Conservation (phyloP, 768 basidiomycete species). For the Agaricus bisporus region DNA sequence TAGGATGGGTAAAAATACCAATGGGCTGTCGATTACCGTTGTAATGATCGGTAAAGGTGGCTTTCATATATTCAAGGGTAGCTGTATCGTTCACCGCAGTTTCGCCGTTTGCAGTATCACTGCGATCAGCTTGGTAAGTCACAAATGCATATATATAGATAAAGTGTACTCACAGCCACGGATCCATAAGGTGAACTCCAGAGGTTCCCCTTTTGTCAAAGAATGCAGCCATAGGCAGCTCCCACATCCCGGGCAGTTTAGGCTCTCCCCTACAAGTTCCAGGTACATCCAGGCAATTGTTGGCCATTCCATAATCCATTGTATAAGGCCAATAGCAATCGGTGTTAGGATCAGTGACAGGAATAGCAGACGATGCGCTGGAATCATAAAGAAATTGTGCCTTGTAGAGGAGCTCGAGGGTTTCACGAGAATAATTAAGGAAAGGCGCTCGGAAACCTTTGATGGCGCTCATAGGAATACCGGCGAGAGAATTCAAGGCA, state of each 20-base stretch:
- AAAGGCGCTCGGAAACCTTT: conserved; percentile 74
- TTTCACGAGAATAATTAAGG: conserved; percentile 60
- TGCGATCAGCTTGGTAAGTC: conserved; percentile 13
- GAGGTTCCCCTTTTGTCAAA: conserved; percentile 53
- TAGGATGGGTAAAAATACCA: conserved; percentile 78
- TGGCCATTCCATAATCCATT: conserved; percentile 73
- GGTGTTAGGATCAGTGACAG: conserved; percentile 58
- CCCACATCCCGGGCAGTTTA: conserved; percentile 75
- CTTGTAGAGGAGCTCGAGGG: conserved; percentile 47
- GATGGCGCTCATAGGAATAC: conserved; percentile 62
- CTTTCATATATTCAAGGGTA: conserved; percentile 67
- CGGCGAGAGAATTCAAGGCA: conserved; percentile 71
- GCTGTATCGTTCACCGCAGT: conserved; percentile 48
- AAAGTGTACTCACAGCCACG: conserved; percentile 55
- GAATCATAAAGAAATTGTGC: conserved; percentile 72
- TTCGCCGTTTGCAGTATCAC: conserved; percentile 51
- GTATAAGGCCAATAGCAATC: conserved; percentile 86
- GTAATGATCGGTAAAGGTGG: conserved; percentile 70
- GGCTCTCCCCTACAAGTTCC: conserved; percentile 65
- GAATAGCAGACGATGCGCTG: conserved; percentile 49
- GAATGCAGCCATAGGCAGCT: conserved; percentile 78
- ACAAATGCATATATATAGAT: neutral
- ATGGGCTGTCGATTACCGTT: conserved; percentile 71
- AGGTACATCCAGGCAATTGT: conserved; percentile 56
- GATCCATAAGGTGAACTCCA: conserved; percentile 75